Percentiles rank a stretch among this genome's conserved stretches.
These are phyloP conservation scores for Stachybotrys chartarum DNA, from an alignment of 2,329 filamentous ascomycete genomes.

Conservation along the genomic window DNA sequence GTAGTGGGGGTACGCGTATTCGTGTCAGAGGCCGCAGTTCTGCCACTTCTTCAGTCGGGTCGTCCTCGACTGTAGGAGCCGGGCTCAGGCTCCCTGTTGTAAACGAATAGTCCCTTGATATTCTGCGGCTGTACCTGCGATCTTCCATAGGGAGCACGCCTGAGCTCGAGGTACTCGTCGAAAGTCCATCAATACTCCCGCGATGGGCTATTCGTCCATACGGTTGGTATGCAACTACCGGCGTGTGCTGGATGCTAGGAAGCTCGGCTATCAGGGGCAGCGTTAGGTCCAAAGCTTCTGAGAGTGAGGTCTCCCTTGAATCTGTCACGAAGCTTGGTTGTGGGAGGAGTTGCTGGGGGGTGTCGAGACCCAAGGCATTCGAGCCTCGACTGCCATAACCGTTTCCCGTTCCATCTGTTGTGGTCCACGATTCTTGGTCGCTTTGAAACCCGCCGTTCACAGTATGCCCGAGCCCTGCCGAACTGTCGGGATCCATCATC, in stretches of 20 bases:
- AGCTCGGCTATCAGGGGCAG: slow-evolving; percentile 20
- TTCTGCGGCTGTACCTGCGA: slow-evolving; percentile 1
- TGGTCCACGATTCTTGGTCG: slow-evolving; percentile 26
- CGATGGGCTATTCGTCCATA: slow-evolving; percentile 9
- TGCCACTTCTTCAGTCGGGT: slow-evolving; percentile 1
- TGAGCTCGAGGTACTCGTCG: slow-evolving; percentile 24
- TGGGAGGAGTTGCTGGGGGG: slow-evolving; percentile 19
- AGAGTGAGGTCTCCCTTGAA: slow-evolving; percentile 15
- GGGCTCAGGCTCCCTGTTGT: slow-evolving; percentile 3
- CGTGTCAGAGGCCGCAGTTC: background rate
- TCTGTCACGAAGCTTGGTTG: slow-evolving; percentile 19
- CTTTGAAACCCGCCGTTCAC: slow-evolving; percentile 2
- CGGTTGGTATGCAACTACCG: slow-evolving; percentile 4
- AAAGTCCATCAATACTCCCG: slow-evolving; percentile 15
- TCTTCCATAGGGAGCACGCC: slow-evolving; percentile 17
- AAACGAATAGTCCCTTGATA: slow-evolving; percentile 5
- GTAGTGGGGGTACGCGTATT: slow-evolving; percentile 9
- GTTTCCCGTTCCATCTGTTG: slow-evolving; percentile 16
- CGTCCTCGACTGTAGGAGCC: slow-evolving; percentile 2
- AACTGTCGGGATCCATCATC: slow-evolving; percentile 13
- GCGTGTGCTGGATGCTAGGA: slow-evolving; percentile 11
- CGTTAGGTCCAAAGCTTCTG: slow-evolving; percentile 17
- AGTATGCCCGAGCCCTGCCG: background rate
- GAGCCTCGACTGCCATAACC: background rate
- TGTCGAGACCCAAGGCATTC: background rate